phyloP scores from a whole-genome alignment of 768 basidiomycete species.

The Collybiopsis luxurians region DNA sequence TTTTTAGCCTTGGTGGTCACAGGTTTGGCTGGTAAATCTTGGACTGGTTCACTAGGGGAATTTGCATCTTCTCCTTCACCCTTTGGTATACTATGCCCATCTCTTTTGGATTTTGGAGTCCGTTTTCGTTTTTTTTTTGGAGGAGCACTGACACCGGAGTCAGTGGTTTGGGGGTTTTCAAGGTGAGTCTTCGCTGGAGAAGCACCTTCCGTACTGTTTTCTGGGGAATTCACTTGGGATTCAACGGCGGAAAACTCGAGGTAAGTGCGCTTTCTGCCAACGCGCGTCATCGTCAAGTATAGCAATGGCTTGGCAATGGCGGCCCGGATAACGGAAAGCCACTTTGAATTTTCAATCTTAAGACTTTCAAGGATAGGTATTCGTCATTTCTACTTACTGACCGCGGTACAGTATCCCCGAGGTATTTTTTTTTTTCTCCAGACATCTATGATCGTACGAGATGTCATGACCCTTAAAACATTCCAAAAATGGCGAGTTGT shows the following conservation, averaged over 20 bases:
- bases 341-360: too few species aligned
- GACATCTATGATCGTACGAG: too few species aligned
- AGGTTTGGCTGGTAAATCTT: not conserved
- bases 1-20: constrained; percentile 11
- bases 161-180: not conserved
- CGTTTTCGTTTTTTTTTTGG: constrained; percentile 63
- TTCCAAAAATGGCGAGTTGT: too few species aligned
- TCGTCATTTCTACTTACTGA: too few species aligned
- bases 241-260: constrained; percentile 35
- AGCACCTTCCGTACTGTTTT: constrained; percentile 14
- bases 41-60: not conserved
- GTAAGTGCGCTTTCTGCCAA: constrained; percentile 73
- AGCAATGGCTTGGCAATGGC: too few species aligned
- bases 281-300: constrained; percentile 61
- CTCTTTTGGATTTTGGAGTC: constrained; percentile 43
- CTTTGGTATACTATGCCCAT: constrained; percentile 23
- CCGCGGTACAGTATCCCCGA: too few species aligned
- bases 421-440: too few species aligned
- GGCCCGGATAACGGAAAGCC: too few species aligned
- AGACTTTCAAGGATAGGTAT: too few species aligned
- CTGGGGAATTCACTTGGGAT: constrained; percentile 44
- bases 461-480: too few species aligned
- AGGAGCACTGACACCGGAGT: constrained; percentile 15
- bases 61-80: constrained; percentile 9
- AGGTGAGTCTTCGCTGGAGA: constrained; percentile 7